Conservation (phyloP, 345 rosid genomes). For the Laguncularia racemosa region DNA sequence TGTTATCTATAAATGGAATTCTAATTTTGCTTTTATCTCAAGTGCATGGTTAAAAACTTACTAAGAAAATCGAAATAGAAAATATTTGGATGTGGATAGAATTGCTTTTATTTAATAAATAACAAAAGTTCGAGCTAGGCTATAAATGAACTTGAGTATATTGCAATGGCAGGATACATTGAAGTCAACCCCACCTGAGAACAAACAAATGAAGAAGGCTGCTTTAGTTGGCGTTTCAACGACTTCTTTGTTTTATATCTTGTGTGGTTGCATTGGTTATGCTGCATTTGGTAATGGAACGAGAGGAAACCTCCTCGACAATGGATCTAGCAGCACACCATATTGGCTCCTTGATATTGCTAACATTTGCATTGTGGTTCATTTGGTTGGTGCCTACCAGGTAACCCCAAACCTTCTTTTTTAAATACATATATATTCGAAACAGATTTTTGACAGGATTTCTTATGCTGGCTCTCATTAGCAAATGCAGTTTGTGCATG, state of each 20-base stretch:
- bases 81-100: too few relatives aligned
- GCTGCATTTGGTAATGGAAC: constrained; percentile 84
- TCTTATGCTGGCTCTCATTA: too few relatives aligned
- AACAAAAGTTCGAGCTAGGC: too few relatives aligned
- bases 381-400: constrained; percentile 85
- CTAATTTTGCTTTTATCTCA: too few relatives aligned
- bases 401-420: constrained; percentile 13
- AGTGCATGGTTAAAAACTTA: too few relatives aligned
- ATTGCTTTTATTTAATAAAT: too few relatives aligned
- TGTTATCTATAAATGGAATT: too few relatives aligned
- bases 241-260: constrained; percentile 64
- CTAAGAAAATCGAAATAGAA: too few relatives aligned
- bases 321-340: constrained; percentile 85
- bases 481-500: too few relatives aligned
- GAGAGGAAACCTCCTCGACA: constrained; percentile 84
- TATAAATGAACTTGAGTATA: neutral
- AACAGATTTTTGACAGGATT: too few relatives aligned
- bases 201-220: constrained; percentile 65
- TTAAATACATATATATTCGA: too few relatives aligned
- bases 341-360: constrained; percentile 82
- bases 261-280: constrained; percentile 76
- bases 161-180: constrained; percentile 39
- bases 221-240: constrained; percentile 37
- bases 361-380: constrained; percentile 72
- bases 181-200: constrained; percentile 57